phyloP scores from a whole-genome alignment of 2,329 filamentous ascomycete genomes.

The Paracorniculantispora psalliotae region DNA sequence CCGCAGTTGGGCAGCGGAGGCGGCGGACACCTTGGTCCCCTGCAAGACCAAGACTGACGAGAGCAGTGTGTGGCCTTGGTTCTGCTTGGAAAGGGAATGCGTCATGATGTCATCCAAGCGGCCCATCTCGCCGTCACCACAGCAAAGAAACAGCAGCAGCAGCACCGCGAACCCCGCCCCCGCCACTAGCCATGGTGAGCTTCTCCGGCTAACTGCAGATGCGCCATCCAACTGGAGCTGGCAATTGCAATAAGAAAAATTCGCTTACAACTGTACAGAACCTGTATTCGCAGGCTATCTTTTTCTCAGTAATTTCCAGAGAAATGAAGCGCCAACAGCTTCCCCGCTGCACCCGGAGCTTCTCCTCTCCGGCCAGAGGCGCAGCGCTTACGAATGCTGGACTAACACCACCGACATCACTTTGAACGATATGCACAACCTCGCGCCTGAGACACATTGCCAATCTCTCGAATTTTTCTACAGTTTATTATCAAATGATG shows the following conservation, averaged over 20 bases:
- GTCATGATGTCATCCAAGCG: slow-evolving; percentile 31
- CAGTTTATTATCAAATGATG: background rate
- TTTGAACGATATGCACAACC: background rate
- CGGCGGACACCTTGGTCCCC: background rate
- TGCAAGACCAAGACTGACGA: background rate
- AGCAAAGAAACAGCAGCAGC: background rate
- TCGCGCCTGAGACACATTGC: background rate
- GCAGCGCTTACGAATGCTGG: background rate
- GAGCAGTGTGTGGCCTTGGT: slow-evolving; percentile 1
- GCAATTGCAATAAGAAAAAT: too few relatives aligned
- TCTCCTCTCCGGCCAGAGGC: background rate
- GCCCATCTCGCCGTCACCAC: background rate
- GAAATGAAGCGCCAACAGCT: too few relatives aligned
- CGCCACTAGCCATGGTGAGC: background rate
- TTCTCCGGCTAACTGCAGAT: background rate
- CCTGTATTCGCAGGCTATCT: too few relatives aligned
- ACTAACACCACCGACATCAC: background rate
- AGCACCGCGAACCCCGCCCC: background rate
- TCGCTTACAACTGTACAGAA: too few relatives aligned
- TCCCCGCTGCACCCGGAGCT: too few relatives aligned
- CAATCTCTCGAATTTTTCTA: background rate
- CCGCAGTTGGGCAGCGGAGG: background rate
- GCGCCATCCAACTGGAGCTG: background rate
- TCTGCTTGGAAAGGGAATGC: slow-evolving; percentile 22
- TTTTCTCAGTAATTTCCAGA: too few relatives aligned